phyloP scores from a whole-genome alignment of 2,329 filamentous ascomycete species.

The Aspergillus ochraceus region DNA sequence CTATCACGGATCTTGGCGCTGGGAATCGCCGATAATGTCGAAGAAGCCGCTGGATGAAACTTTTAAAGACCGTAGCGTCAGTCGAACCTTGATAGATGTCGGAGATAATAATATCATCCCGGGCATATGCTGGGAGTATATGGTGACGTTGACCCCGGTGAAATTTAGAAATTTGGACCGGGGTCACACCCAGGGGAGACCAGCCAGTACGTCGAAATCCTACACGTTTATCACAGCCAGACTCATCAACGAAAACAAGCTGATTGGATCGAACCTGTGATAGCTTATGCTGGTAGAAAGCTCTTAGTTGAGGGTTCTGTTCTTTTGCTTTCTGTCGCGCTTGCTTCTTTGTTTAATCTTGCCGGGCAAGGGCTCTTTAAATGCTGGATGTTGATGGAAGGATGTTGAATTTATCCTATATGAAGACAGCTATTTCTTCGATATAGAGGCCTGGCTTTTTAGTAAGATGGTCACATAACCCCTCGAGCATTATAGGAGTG shows the following conservation, averaged over 20 bases:
- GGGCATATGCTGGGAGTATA: conserved; percentile 34
- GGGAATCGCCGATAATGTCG: conserved; percentile 27
- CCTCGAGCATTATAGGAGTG: conserved; percentile 29
- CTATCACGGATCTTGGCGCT: conserved; percentile 32
- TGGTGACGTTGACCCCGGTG: conserved; percentile 25
- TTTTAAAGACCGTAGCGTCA: conserved; percentile 30
- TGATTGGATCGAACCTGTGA: conserved; percentile 34
- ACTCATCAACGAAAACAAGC: conserved; percentile 40
- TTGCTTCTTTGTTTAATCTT: conserved; percentile 24
- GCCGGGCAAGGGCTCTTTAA: conserved; percentile 14
- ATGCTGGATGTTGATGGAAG: conserved; percentile 17
- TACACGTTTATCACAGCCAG: conserved; percentile 37
- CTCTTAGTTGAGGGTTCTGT: conserved; percentile 34
- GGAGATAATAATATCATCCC: conserved; percentile 30
- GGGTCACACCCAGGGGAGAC: conserved; percentile 27
- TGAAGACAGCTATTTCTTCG: conserved; percentile 1
- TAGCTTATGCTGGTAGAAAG: conserved; percentile 35
- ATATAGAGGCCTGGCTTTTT: conserved; percentile 30
- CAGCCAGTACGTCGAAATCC: conserved; percentile 36
- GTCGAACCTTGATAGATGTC: conserved; percentile 31
- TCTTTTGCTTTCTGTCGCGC: conserved; percentile 32
- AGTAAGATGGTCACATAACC: conserved; percentile 27
- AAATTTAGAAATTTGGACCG: conserved; percentile 22
- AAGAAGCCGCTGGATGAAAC: conserved; percentile 32
- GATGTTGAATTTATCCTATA: conserved; percentile 1